Percentiles rank a stretch among this genome's conserved stretches.
Evolutionary conservation across 2,329 filamentous ascomycete genomes (phyloP).

Genomic region (Graphilbum fragrans): DNA sequence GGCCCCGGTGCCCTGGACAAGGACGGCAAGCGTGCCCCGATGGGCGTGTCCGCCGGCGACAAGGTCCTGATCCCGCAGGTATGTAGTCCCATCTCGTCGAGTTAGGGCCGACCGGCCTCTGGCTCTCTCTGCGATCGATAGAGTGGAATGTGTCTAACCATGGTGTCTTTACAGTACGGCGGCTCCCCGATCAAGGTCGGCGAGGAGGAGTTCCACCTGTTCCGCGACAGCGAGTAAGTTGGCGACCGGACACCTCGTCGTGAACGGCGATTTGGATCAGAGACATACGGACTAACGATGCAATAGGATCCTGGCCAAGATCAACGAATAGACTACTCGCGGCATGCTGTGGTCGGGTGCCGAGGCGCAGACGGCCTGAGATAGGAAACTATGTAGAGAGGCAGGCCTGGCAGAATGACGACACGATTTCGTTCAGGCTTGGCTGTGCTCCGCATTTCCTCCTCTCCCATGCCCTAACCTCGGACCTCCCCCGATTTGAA

Average conservation of each 20-base stretch:
- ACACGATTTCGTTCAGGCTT: no score
- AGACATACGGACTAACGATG: neutral
- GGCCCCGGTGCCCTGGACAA: slow-evolving; percentile 80
- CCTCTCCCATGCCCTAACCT: no score
- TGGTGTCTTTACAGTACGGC: slow-evolving; percentile 55
- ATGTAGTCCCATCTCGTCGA: slow-evolving; percentile 20
- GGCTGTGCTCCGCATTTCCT: no score
- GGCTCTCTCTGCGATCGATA: neutral
- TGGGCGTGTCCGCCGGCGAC: slow-evolving; percentile 75
- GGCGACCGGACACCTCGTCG: no score
- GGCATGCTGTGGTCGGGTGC: no score
- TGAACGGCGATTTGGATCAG: no score
- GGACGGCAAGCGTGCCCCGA: slow-evolving; percentile 76
- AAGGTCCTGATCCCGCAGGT: slow-evolving; percentile 93
- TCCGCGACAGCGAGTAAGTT: slow-evolving; percentile 95
- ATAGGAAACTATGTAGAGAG: no score
- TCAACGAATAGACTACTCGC: slow-evolving; percentile 68
- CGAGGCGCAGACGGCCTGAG: no score
- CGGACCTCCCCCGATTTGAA: no score
- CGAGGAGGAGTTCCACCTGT: slow-evolving; percentile 90
- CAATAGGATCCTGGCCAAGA: slow-evolving; percentile 86
- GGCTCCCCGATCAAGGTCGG: slow-evolving; percentile 94
- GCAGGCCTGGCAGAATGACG: no score
- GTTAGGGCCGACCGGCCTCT: neutral
- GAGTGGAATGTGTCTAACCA: neutral